Conservation (phyloP, 805 yeast genomes). For the Zygoascus biomembranicola region DNA sequence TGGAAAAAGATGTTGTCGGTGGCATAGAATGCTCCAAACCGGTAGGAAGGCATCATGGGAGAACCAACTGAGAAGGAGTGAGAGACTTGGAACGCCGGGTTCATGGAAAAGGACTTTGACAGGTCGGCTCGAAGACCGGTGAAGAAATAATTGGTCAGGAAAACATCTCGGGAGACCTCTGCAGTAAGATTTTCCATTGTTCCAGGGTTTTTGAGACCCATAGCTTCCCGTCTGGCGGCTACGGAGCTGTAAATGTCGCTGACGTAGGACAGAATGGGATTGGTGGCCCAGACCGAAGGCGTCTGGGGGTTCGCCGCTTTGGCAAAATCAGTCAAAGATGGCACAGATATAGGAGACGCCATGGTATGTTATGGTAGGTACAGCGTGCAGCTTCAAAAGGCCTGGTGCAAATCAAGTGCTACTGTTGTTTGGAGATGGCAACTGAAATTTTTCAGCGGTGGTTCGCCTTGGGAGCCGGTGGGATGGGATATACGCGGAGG, state of each 20-base stretch:
- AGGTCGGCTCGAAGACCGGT: slow-evolving; percentile 95
- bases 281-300: slow-evolving; percentile 58
- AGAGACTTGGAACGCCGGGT: slow-evolving; percentile 94
- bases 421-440: neutral
- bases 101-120: slow-evolving; percentile 80
- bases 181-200: slow-evolving; percentile 87
- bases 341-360: slow-evolving; percentile 10
- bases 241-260: slow-evolving; percentile 68
- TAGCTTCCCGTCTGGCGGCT: slow-evolving; percentile 67
- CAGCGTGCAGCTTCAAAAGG: neutral
- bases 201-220: slow-evolving; percentile 87
- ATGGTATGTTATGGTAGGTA: neutral
- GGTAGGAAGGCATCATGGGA: slow-evolving; percentile 77
- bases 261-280: slow-evolving; percentile 73
- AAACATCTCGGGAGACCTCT: slow-evolving; percentile 91
- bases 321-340: slow-evolving; percentile 21
- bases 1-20: slow-evolving; percentile 78
- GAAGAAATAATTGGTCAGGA: slow-evolving; percentile 80
- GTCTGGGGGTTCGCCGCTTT: slow-evolving; percentile 9
- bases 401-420: neutral
- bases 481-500: neutral
- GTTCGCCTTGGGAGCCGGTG: neutral
- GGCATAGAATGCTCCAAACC: slow-evolving; percentile 83
- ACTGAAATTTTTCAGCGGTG: neutral
- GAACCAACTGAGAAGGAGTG: slow-evolving; percentile 90